These are phyloP conservation scores for Candida maesae DNA, from an alignment of 805 yeast species.

Conservation along the genomic window DNA sequence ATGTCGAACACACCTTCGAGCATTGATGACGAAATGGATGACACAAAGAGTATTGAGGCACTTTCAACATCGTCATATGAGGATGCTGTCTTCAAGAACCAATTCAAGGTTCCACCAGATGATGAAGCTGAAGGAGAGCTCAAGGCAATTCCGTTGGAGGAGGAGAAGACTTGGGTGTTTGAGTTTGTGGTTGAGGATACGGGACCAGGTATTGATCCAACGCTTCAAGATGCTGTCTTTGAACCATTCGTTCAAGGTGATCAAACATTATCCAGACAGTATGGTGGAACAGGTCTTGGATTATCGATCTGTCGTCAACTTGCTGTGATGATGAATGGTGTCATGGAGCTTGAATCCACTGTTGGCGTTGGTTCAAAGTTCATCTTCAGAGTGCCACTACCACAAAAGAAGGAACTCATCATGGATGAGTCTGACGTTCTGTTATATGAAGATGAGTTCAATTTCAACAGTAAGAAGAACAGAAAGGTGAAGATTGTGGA, in stretches of 20 bases:
- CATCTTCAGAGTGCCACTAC: conserved; percentile 72
- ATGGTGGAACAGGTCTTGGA: conserved; percentile 96
- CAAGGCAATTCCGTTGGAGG: conserved; percentile 23
- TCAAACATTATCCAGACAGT: conserved; percentile 83
- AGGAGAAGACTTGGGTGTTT: conserved; percentile 35
- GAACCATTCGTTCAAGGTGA: conserved; percentile 98
- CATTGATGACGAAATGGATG: conserved; percentile 12
- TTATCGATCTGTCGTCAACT: conserved; percentile 85
- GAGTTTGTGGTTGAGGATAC: conserved; percentile 81
- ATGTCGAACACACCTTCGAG: conserved; percentile 6
- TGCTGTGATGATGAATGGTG: conserved; percentile 88
- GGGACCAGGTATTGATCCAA: conserved; percentile 90
- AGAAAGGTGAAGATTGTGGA: conserved; percentile 39
- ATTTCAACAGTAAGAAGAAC: conserved; percentile 47
- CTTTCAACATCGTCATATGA: conserved; percentile 37
- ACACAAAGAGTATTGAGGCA: conserved; percentile 20
- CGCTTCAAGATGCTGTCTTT: conserved; percentile 77
- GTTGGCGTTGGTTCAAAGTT: conserved; percentile 85
- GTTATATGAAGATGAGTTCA: conserved; percentile 66
- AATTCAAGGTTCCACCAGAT: conserved; percentile 30
- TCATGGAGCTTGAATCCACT: conserved; percentile 65
- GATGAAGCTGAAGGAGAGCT: conserved; percentile 14
- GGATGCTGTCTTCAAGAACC: conserved; percentile 40
- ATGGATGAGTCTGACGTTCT: conserved; percentile 31
- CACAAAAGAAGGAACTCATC: conserved; percentile 42